Evolutionary conservation across 2,329 filamentous ascomycete species (phyloP), one percentile per base, ranked within the genome.

Genomic region (Diaporthe capsici): DNA sequence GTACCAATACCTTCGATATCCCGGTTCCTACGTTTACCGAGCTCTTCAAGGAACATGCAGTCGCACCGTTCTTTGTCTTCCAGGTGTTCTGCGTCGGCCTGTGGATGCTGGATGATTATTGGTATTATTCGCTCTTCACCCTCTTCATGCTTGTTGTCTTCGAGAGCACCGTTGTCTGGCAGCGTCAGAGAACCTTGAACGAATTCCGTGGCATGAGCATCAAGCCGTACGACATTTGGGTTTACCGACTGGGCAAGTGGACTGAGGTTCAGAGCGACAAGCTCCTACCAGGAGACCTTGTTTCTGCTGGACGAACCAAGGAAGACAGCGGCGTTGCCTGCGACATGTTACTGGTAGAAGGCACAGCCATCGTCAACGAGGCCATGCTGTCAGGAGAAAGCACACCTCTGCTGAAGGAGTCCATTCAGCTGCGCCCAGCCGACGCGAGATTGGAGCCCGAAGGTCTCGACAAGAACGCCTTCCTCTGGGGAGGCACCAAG

Each of bases 161-260:
- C 80, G 97, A 99, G 87, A 98, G 96, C 84, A 99, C 97, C 3
- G 97, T 99, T 51, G 97, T 99, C 22, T 99, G 97, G 97, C 97
- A 99, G 87, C 93, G 97, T 77, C 97, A 99, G 90, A 91, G 96
- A 79, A 99, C 97, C 2, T 86, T 99, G 79, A 97, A 91, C 82
- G 97, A 99, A 85, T 99, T 99, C 87, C 95, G 97, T 68, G 95
- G 96, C 80, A 99, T 99, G 97, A 98, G 95, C 89, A 98, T 99
- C 87, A 98, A 99, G 88, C 97, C 97, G 17, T 98, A 98, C 84
- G 94, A 97, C 77, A 92, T 98, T 79, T 97, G 94, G 90, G 97
- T 96, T 12, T 98, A 94, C 86, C 92, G 97, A 75, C 88, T 95
- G 79, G 93, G 94, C 82, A 95, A 94, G 83, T 99, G 97, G 97